A percentile compares a stretch with the other conserved stretches of the same genome.
These are phyloP conservation scores for Chaetomium cochliodes DNA, from an alignment of 495 filamentous ascomycete species.

Conservation along the genomic window DNA sequence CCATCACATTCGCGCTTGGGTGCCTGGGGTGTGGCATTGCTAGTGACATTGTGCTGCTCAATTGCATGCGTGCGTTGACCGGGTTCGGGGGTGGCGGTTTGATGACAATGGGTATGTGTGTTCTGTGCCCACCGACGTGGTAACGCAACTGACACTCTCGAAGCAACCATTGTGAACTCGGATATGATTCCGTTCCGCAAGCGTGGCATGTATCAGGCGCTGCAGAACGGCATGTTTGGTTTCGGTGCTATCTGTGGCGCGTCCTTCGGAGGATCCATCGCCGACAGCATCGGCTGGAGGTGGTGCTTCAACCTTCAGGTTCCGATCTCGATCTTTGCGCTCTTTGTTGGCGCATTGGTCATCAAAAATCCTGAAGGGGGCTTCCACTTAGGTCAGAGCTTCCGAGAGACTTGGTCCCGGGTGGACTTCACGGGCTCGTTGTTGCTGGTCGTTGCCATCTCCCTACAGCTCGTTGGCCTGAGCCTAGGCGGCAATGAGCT, in stretches of 20 bases:
- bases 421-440: slow-evolving; percentile 58
- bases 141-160: slow-evolving; percentile 13
- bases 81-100: slow-evolving; percentile 61
- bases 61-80: slow-evolving; percentile 48
- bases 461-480: slow-evolving; percentile 56
- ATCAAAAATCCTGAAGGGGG: slow-evolving; percentile 45
- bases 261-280: slow-evolving; percentile 49
- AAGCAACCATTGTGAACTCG: slow-evolving; percentile 64
- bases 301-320: slow-evolving; percentile 52
- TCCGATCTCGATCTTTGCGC: slow-evolving; percentile 54
- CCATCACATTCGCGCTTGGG: slow-evolving; percentile 46
- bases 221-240: slow-evolving; percentile 61
- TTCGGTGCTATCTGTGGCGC: slow-evolving; percentile 54
- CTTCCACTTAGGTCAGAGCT: slow-evolving; percentile 24
- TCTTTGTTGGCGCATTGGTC: slow-evolving; percentile 54
- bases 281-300: slow-evolving; percentile 52
- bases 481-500: slow-evolving; percentile 63
- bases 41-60: slow-evolving; percentile 41
- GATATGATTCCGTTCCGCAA: slow-evolving; percentile 64
- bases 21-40: slow-evolving; percentile 51
- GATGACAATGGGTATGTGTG: slow-evolving; percentile 57
- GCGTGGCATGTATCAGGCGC: slow-evolving; percentile 63
- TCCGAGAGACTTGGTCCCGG: slow-evolving; percentile 49
- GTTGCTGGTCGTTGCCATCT: slow-evolving; percentile 57
- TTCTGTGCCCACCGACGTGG: neutral